Percentiles rank a stretch among this genome's conserved stretches.
phyloP scores from a whole-genome alignment of 192 early-diverging fungal genomes.

The Martensiomyces pterosporus region DNA sequence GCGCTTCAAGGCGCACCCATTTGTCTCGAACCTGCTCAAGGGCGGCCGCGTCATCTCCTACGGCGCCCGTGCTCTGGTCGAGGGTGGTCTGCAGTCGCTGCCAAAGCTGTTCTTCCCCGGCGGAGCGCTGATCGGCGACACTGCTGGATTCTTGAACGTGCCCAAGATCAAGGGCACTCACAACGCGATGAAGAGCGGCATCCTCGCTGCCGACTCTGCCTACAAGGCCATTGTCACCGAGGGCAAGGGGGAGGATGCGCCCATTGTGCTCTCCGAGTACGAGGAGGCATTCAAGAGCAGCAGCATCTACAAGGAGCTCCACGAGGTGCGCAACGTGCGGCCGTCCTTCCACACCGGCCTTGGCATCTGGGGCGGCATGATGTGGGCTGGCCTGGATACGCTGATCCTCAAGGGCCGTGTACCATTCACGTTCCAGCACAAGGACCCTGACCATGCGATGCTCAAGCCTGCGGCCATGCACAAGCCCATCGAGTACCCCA shows the following conservation, averaged over 20 bases:
- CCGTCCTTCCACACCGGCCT: slow-evolving; percentile 91
- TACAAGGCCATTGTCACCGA: slow-evolving; percentile 59
- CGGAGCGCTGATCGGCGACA: slow-evolving; percentile 91
- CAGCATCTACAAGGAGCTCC: slow-evolving; percentile 88
- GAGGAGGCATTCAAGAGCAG: slow-evolving; percentile 77
- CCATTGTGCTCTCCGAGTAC: slow-evolving; percentile 72
- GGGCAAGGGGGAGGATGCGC: slow-evolving; percentile 45
- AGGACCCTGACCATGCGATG: slow-evolving; percentile 72
- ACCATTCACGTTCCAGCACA: slow-evolving; percentile 95
- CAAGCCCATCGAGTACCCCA: slow-evolving; percentile 92
- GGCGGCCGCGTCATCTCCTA: slow-evolving; percentile 89
- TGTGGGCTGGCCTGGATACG: slow-evolving; percentile 87
- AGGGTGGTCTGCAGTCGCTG: slow-evolving; percentile 93
- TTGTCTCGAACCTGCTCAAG: slow-evolving; percentile 74
- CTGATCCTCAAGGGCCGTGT: slow-evolving; percentile 81
- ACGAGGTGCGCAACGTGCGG: slow-evolving; percentile 85
- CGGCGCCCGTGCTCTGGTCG: slow-evolving; percentile 94
- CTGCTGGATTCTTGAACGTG: slow-evolving; percentile 95
- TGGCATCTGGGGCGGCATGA: slow-evolving; percentile 80
- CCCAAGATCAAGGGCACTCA: slow-evolving; percentile 99
- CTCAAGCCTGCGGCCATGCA: slow-evolving; percentile 66
- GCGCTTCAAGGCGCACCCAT: slow-evolving; percentile 92
- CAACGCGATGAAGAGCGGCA: slow-evolving; percentile 98
- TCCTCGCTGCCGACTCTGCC: slow-evolving; percentile 90
- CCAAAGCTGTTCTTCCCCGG: slow-evolving; percentile 94